Percentiles rank a stretch among this genome's conserved stretches.
Evolutionary conservation across 208 protist genomes (phyloP).

Genomic region (Acanthamoeba royreba): DNA sequence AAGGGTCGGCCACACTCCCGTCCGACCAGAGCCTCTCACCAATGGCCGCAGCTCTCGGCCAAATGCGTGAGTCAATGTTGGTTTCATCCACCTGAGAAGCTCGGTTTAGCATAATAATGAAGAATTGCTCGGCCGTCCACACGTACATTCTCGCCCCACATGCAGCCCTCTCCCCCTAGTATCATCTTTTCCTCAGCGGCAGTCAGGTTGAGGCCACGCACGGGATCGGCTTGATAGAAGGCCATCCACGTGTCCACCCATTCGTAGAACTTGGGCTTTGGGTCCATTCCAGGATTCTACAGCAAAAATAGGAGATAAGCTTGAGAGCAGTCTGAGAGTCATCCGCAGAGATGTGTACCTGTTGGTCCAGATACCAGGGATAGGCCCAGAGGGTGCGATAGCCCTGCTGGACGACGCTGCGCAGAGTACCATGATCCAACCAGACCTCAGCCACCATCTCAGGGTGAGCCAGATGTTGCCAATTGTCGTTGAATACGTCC

Average conservation of each 20-base stretch:
- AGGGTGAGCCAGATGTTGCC: background rate
- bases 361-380: background rate
- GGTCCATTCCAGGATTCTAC: background rate
- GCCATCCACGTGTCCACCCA: background rate
- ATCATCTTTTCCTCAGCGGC: background rate
- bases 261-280: background rate
- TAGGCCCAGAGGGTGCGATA: background rate
- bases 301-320: background rate
- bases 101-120: too few relatives aligned
- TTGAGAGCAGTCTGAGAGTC: too few relatives aligned
- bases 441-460: background rate
- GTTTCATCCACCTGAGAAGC: background rate
- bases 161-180: background rate
- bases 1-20: background rate
- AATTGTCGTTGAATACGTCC: slow-evolving; percentile 6
- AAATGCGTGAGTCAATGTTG: background rate
- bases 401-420: background rate
- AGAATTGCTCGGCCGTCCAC: too few relatives aligned
- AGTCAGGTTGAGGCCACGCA: background rate
- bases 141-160: slow-evolving; percentile 29
- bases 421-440: background rate
- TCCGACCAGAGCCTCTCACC: background rate
- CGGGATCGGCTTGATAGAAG: background rate
- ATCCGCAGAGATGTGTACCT: background rate
- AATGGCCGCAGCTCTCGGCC: background rate